Conservation (phyloP, 2,329 filamentous ascomycete species). For the Aureobasidium sp. region DNA sequence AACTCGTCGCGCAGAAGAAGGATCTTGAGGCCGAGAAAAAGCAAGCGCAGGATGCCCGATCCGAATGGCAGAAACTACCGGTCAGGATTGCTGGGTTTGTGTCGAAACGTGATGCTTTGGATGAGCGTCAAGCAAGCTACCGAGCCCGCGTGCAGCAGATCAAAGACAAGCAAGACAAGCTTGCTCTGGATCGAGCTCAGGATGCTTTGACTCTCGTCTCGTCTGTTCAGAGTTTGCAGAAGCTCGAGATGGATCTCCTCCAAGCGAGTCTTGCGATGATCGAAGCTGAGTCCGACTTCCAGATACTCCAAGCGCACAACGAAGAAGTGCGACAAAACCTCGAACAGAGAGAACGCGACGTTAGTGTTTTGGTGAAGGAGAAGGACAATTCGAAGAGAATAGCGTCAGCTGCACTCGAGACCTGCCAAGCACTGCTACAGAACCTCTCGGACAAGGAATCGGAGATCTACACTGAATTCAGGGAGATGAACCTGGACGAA, state of each 20-base stretch:
- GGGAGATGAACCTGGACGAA: constrained; percentile 45
- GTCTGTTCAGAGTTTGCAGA: constrained; percentile 55
- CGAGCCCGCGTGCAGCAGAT: constrained; percentile 46
- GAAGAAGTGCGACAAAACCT: constrained; percentile 49
- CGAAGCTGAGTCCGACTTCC: constrained; percentile 76
- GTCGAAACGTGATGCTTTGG: constrained; percentile 37
- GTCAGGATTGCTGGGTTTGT: constrained; percentile 58
- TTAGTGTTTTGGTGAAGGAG: constrained; percentile 33
- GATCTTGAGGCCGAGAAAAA: constrained; percentile 56
- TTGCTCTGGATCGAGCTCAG: constrained; percentile 29
- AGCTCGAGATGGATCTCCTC: constrained; percentile 56
- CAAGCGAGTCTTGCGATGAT: constrained; percentile 64
- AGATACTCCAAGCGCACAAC: constrained; percentile 61
- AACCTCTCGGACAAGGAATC: constrained; percentile 23
- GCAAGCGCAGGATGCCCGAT: constrained; percentile 55
- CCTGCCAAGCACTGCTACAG: constrained; percentile 20
- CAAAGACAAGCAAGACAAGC: constrained; percentile 33
- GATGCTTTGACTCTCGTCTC: constrained; percentile 50
- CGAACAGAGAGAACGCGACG: constrained; percentile 38
- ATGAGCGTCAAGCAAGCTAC: constrained; percentile 54
- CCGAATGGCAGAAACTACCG: constrained; percentile 60
- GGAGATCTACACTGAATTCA: constrained; percentile 20
- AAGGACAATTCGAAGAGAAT: constrained; percentile 6
- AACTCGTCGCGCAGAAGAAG: constrained; percentile 20
- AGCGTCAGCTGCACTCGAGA: constrained; percentile 18